Evolutionary conservation across 768 basidiomycete species (phyloP).

Genomic region (Tricholoma saponaceum): DNA sequence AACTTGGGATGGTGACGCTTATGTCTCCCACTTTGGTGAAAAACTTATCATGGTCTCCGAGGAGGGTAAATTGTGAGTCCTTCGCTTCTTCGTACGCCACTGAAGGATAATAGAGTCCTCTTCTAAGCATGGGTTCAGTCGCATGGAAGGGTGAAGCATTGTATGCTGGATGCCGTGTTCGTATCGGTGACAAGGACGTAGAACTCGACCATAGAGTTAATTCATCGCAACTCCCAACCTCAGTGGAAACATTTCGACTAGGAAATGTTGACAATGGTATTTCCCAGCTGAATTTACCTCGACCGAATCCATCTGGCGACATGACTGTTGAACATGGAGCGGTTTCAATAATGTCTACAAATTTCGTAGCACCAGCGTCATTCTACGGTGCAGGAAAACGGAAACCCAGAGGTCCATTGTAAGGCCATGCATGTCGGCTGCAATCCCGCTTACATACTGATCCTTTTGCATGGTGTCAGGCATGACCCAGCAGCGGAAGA

Average conservation of each 20-base stretch:
- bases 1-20: constrained; percentile 83
- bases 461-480: constrained; percentile 29
- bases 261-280: constrained; percentile 1
- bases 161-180: constrained; percentile 39
- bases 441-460: neutral
- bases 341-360: constrained; percentile 3
- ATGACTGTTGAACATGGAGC: neutral
- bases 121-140: constrained; percentile 53
- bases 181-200: constrained; percentile 58
- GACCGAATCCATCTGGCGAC: neutral
- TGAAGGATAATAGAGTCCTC: neutral
- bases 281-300: neutral
- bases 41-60: constrained; percentile 64
- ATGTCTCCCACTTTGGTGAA: constrained; percentile 45
- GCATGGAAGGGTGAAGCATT: constrained; percentile 56
- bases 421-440: constrained; percentile 18
- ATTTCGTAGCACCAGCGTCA: constrained; percentile 50
- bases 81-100: neutral
- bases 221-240: constrained; percentile 46
- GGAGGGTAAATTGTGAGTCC: constrained; percentile 61
- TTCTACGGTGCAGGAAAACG: constrained; percentile 53
- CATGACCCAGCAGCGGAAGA: constrained; percentile 74
- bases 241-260: constrained; percentile 13
- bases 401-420: constrained; percentile 47
- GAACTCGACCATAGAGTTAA: constrained; percentile 52